These are phyloP conservation scores for Bimuria novae-zelandiae DNA, from an alignment of 2,329 filamentous ascomycete genomes.

Conservation along the genomic window DNA sequence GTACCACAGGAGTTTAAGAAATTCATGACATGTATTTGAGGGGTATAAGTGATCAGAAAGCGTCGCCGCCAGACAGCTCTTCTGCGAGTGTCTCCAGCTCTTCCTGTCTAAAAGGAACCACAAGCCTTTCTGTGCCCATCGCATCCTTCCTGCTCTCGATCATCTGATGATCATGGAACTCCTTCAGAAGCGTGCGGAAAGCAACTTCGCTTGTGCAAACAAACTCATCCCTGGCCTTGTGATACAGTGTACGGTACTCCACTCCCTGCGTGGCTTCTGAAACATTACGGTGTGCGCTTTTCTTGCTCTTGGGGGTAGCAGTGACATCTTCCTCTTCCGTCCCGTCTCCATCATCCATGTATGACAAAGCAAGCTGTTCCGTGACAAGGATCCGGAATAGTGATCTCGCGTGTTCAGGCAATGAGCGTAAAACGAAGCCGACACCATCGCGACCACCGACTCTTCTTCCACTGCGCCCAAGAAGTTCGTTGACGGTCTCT, in stretches of 20 bases:
- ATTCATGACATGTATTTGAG: not conserved
- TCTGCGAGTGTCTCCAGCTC: constrained; percentile 90
- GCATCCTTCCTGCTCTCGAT: constrained; percentile 86
- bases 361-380: constrained; percentile 75
- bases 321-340: constrained; percentile 24
- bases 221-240: constrained; percentile 95
- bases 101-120: constrained; percentile 82
- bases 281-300: constrained; percentile 23
- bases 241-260: constrained; percentile 89
- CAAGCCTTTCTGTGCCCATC: constrained; percentile 81
- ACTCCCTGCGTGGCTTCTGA: constrained; percentile 63
- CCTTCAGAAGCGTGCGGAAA: constrained; percentile 90
- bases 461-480: constrained; percentile 78
- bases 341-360: constrained; percentile 50
- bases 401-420: constrained; percentile 90
- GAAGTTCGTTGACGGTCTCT: constrained; percentile 84
- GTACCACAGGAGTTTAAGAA: not conserved
- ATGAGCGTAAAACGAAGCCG: constrained; percentile 82
- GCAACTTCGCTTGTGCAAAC: constrained; percentile 96
- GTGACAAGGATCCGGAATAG: constrained; percentile 83
- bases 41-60: constrained; percentile 24
- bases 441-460: constrained; percentile 91
- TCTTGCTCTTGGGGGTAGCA: constrained; percentile 28
- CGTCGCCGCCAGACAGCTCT: constrained; percentile 59
- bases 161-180: constrained; percentile 99